Evolutionary conservation across 139 green algal species (phyloP).

Genomic region (Coelastrella sp.): DNA sequence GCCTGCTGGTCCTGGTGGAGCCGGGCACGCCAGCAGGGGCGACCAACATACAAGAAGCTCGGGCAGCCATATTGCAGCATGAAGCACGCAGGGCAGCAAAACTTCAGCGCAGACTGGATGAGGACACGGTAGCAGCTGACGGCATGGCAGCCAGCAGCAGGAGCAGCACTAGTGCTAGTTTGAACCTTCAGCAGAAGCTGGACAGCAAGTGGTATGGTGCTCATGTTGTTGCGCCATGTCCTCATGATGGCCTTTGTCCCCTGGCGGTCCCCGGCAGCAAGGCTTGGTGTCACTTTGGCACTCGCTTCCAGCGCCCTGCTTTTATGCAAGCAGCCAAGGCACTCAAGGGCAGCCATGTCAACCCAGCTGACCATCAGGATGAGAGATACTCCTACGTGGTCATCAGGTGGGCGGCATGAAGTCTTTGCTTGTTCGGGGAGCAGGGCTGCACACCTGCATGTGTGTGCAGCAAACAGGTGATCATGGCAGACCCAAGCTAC

Average conservation of each 20-base stretch:
- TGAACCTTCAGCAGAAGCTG: slow-evolving; percentile 35
- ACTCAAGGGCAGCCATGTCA: background rate
- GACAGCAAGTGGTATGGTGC: slow-evolving; percentile 45
- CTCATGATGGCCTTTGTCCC: slow-evolving; percentile 84
- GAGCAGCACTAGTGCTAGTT: slow-evolving; percentile 30
- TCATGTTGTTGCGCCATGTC: slow-evolving; percentile 86
- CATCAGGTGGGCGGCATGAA: slow-evolving; percentile 49
- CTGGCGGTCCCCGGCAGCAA: slow-evolving; percentile 54
- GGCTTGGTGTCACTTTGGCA: slow-evolving; percentile 86
- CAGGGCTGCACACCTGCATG: background rate
- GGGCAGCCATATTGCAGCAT: slow-evolving; percentile 49
- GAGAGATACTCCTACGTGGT: slow-evolving; percentile 91
- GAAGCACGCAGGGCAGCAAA: slow-evolving; percentile 44
- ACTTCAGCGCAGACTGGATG: background rate
- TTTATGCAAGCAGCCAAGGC: slow-evolving; percentile 62
- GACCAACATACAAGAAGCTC: slow-evolving; percentile 62
- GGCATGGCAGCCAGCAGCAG: slow-evolving; percentile 2
- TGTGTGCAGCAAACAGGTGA: background rate
- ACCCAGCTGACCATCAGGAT: slow-evolving; percentile 60
- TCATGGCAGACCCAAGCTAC: background rate
- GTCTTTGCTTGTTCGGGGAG: background rate
- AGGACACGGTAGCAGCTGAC: background rate
- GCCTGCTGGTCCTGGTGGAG: slow-evolving; percentile 83
- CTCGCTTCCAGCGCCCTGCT: slow-evolving; percentile 69
- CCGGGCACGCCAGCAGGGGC: slow-evolving; percentile 79